These are phyloP conservation scores for Solanum hybrid DNA, from an alignment of 305 asterid species.

Conservation along the genomic window DNA sequence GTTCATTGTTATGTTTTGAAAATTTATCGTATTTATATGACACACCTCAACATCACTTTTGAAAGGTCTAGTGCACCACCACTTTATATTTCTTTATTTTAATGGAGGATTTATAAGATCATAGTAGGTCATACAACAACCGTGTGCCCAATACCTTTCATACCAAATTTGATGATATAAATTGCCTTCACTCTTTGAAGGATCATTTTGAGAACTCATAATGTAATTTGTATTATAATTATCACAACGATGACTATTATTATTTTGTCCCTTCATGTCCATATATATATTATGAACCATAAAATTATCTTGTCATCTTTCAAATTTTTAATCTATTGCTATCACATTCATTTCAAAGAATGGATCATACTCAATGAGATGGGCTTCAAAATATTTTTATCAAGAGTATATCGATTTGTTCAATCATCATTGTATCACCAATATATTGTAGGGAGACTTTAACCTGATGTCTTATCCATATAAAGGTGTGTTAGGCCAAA, in stretches of 20 bases:
- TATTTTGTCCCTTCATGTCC: neutral
- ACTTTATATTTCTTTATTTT: neutral
- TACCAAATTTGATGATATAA: neutral
- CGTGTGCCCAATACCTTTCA: neutral
- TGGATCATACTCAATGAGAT: neutral
- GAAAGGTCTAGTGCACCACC: neutral
- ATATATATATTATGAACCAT: neutral
- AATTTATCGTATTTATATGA: too few species aligned
- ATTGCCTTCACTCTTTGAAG: neutral
- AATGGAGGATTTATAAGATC: neutral
- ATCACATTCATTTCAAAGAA: neutral
- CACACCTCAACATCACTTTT: neutral
- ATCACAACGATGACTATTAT: neutral
- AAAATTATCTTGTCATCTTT: neutral
- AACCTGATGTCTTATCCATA: neutral
- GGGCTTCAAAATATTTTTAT: neutral
- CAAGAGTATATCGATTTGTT: neutral
- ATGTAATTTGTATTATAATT: neutral
- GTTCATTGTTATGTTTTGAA: neutral
- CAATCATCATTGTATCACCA: neutral
- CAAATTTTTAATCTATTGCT: neutral
- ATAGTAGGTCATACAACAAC: neutral
- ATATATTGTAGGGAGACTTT: neutral
- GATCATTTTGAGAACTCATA: neutral
- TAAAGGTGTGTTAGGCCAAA: neutral